Base-by-base conservation (phyloP, 2,329 filamentous ascomycete species). In the Hawksworthiomyces lignivorus region DNA sequence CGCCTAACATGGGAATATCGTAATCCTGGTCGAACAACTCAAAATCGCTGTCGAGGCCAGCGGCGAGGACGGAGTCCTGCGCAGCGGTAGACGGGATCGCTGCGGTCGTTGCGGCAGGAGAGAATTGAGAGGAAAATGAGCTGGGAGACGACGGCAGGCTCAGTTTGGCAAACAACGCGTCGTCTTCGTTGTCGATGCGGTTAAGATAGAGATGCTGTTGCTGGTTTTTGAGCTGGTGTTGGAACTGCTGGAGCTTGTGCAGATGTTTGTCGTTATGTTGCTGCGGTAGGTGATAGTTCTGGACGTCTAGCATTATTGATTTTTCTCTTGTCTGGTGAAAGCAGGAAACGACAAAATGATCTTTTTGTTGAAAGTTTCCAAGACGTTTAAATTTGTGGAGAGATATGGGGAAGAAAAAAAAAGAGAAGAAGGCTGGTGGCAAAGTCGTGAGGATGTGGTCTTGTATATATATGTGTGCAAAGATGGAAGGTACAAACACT, bases 101-200 rank as follows among this genome's bases (percentile, higher is more conserved):
- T n/a, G 59, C 55, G 27, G 60, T 48, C 45, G 54, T 59, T 44
- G 62, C 57, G 41, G 63, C 54, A 24, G 58, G 53, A 9, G 60
- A 57, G 43, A 12, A 12, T 12, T 26, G 24, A 44, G 46, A 44
- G 14, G 35, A 15, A 48, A 48, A 14, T 30, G 57, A 55, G 31
- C 48, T 41, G 8, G 58, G 54, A 12, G 59, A 59, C 10, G 56
- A 58, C 1, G 57, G 51, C 36, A 52, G 27, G 46, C 55, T 54
- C 50, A 22, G 44, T 40, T 46, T 55, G 51, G 35, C 12, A 27
- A 17, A 52, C 38, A 26, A 46, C 39, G 46, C 42, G 45, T 39
- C 27, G 43, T 52, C 45, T 36, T 47, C 20, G 37, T 28, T 27
- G 14, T 22, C 39, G 42, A 1, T 44, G 24, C 26, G 18, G 32